These are phyloP conservation scores for Chrysoporthe cubensis DNA, from an alignment of 2,329 filamentous ascomycete species.

Conservation along the genomic window DNA sequence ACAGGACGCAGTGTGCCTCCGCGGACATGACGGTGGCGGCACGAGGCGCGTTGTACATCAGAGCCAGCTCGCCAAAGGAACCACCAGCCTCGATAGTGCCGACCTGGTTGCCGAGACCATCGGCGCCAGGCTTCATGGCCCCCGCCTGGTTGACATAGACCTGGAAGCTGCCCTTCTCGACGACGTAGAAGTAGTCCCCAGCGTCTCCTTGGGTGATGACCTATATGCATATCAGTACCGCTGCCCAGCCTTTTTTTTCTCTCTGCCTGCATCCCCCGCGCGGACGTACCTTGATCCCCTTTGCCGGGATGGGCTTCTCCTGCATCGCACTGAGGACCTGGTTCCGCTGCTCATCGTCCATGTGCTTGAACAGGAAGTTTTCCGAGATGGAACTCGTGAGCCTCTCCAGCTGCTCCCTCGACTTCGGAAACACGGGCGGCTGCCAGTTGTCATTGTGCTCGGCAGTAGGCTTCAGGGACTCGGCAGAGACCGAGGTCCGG, in stretches of 20 bases:
- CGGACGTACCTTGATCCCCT: slow-evolving; percentile 69
- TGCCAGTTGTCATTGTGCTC: slow-evolving; percentile 87
- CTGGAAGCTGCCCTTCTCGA: slow-evolving; percentile 88
- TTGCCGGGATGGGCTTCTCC: slow-evolving; percentile 93
- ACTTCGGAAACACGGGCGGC: slow-evolving; percentile 84
- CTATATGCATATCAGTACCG: slow-evolving; percentile 45
- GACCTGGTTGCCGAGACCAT: slow-evolving; percentile 84
- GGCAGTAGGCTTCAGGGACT: slow-evolving; percentile 88
- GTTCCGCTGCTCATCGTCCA: slow-evolving; percentile 88
- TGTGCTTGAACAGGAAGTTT: slow-evolving; percentile 92
- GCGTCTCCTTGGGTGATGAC: slow-evolving; percentile 95
- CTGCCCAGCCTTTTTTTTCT: neutral
- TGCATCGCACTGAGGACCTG: slow-evolving; percentile 89
- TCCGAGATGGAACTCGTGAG: slow-evolving; percentile 80
- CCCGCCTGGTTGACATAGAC: slow-evolving; percentile 85
- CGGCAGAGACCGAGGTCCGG: slow-evolving; percentile 93
- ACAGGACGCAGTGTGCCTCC: slow-evolving; percentile 78
- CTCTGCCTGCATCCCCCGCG: neutral
- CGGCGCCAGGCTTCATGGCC: slow-evolving; percentile 74
- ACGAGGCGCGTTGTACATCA: slow-evolving; percentile 98
- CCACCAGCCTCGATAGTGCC: slow-evolving; percentile 82
- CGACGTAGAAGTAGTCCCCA: slow-evolving; percentile 97
- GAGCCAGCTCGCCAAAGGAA: slow-evolving; percentile 92
- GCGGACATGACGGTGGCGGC: slow-evolving; percentile 91
- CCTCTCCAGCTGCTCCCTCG: slow-evolving; percentile 76